Evolutionary conservation across 257 asterid genomes (phyloP).

Genomic region (Coffea canephora): DNA sequence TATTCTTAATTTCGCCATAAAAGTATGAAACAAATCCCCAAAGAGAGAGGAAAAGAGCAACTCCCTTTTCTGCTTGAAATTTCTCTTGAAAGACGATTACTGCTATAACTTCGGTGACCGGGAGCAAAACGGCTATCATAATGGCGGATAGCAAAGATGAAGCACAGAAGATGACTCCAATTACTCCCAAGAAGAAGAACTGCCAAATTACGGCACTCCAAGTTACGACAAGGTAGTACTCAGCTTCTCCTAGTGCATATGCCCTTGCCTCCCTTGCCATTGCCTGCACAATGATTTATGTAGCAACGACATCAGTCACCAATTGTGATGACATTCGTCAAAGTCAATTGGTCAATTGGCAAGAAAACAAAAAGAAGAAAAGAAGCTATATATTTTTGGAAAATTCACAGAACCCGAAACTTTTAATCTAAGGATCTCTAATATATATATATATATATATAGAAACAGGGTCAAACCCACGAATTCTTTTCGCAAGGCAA

Average conservation of each 20-base stretch:
- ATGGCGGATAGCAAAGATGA: conserved; percentile 21
- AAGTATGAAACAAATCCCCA: conserved; percentile 39
- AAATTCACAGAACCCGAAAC: too few relatives aligned
- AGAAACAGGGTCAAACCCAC: too few relatives aligned
- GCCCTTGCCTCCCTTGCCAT: conserved; percentile 26
- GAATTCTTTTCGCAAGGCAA: too few relatives aligned
- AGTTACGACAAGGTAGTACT: conserved; percentile 18
- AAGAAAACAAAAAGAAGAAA: too few relatives aligned
- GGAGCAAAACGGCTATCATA: conserved; percentile 18
- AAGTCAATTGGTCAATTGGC: too few relatives aligned
- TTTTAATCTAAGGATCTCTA: too few relatives aligned
- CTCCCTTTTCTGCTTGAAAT: conserved; percentile 20
- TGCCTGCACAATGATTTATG: conserved; percentile 11
- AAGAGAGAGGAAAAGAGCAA: conserved; percentile 28
- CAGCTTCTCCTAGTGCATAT: conserved; percentile 25
- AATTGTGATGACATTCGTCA: too few relatives aligned
- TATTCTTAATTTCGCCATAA: conserved; percentile 30
- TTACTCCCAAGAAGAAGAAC: conserved; percentile 18
- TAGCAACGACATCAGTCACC: too few relatives aligned
- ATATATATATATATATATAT: too few relatives aligned
- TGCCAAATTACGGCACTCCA: conserved; percentile 22
- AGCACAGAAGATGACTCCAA: conserved; percentile 28
- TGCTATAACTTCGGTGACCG: conserved; percentile 12
- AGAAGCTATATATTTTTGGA: too few relatives aligned
- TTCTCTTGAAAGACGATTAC: conserved; percentile 20